phyloP scores from a whole-genome alignment of 495 filamentous ascomycete species.

The Neurospora sp. region DNA sequence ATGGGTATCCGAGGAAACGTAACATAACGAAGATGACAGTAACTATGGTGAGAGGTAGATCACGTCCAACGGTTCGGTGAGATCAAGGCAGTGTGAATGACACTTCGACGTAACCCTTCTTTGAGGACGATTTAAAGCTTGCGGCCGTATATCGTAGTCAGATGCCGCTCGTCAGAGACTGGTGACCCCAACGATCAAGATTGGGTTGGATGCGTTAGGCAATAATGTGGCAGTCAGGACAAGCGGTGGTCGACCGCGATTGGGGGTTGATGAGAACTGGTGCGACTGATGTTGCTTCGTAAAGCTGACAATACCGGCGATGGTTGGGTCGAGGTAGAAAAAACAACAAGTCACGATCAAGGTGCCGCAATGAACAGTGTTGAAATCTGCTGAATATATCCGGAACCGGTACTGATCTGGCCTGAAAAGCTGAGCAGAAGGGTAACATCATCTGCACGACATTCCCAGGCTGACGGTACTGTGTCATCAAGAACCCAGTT shows the following conservation, averaged over 20 bases:
- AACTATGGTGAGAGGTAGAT: not conserved
- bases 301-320: not conserved
- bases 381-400: not conserved
- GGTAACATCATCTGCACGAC: not conserved
- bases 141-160: not conserved
- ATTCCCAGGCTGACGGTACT: not conserved
- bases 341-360: not conserved
- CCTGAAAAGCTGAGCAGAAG: not conserved
- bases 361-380: not conserved
- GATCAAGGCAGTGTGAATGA: not conserved
- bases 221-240: not conserved
- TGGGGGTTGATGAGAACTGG: not conserved
- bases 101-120: not conserved
- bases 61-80: not conserved
- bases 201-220: not conserved
- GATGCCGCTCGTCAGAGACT: not conserved
- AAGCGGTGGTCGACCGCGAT: not conserved
- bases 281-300: not conserved
- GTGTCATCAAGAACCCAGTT: not conserved
- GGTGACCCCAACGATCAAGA: not conserved
- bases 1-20: not conserved
- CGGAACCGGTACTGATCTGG: not conserved
- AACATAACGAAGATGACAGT: not conserved
- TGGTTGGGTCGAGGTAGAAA: not conserved
- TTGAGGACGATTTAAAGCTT: not conserved